Base-by-base conservation (phyloP, 805 yeast species). In the Starmerella cellae region DNA sequence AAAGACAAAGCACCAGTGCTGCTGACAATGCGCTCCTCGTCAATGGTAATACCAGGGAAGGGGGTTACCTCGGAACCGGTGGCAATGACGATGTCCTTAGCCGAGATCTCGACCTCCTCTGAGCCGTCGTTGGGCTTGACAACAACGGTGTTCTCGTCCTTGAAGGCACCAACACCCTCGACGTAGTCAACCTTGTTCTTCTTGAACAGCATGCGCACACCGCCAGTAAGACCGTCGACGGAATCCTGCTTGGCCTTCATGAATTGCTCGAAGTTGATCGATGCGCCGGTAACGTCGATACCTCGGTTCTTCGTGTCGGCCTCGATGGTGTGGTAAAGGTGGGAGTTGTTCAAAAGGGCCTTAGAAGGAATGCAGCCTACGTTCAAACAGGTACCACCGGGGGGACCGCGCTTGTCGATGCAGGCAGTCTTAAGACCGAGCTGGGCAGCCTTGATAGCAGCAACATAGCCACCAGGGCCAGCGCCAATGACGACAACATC, bases 361-460 rank as follows among this genome's bases (percentile, higher is more conserved):
- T 91, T 91, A 52, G 98, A 91, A 46, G 99, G 99, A 59, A 91
- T 91, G 73, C 99, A 91, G 38, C 99, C 99, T 42, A 91, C 97
- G 65, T 91, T 91, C 57, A 93, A 70, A 75, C 99, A 91, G 43
- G 98, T 91, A 59, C 99, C 99, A 50, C 99, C 99, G 50, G 93
- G 74, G 35, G 76, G 67, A 36, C 99, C 99, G 66, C 99, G 80
- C 69, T 84, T 85, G 66, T 91, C 99, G 53, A 91, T 70, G 74
- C 98, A 91, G 28, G 96, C 98, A 42, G 95, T 84, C 65, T 87
- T 79, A 56, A 71, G 73, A 33, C 96, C 96, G 47, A 87, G 71
- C 70, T 91, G 99, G 39, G 98, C 98, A 47, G 95, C 95, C 66
- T 84, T 88, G 64, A 91, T 91, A 58, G 99, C 98, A 43, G 96